Conservation (phyloP, 1,139 yeast species). For the Suhomyces yuchorum region DNA sequence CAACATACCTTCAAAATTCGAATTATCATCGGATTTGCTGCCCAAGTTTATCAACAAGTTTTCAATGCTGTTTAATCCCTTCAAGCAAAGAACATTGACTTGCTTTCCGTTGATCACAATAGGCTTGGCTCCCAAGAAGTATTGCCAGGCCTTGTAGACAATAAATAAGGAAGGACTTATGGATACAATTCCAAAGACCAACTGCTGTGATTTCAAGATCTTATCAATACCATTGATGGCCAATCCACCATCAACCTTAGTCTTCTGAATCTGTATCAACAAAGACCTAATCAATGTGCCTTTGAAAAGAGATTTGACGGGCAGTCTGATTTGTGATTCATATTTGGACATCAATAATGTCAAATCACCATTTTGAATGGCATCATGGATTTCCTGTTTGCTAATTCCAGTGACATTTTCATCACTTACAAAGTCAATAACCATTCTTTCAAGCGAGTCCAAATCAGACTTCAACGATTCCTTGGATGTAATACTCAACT, state of each 20-base stretch:
- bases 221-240: slow-evolving; percentile 92
- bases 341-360: slow-evolving; percentile 78
- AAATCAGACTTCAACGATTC: slow-evolving; percentile 79
- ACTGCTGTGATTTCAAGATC: slow-evolving; percentile 83
- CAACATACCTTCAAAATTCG: slow-evolving; percentile 49
- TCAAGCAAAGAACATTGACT: slow-evolving; percentile 46
- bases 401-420: slow-evolving; percentile 24
- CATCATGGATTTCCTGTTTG: slow-evolving; percentile 37
- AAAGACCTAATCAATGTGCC: slow-evolving; percentile 79
- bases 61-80: slow-evolving; percentile 60
- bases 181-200: slow-evolving; percentile 89
- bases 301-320: slow-evolving; percentile 58
- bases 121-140: slow-evolving; percentile 36
- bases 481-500: slow-evolving; percentile 75
- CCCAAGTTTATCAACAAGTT: slow-evolving; percentile 42
- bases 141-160: slow-evolving; percentile 44
- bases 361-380: slow-evolving; percentile 69
- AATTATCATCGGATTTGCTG: slow-evolving; percentile 15
- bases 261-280: slow-evolving; percentile 87
- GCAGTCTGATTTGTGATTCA: slow-evolving; percentile 72
- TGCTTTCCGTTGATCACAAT: slow-evolving; percentile 43
- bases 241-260: slow-evolving; percentile 91
- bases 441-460: slow-evolving; percentile 84
- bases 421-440: slow-evolving; percentile 64
- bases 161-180: slow-evolving; percentile 77